Evolutionary conservation across 345 rosid species (phyloP).

Genomic region (Lagerstroemia speciosa): DNA sequence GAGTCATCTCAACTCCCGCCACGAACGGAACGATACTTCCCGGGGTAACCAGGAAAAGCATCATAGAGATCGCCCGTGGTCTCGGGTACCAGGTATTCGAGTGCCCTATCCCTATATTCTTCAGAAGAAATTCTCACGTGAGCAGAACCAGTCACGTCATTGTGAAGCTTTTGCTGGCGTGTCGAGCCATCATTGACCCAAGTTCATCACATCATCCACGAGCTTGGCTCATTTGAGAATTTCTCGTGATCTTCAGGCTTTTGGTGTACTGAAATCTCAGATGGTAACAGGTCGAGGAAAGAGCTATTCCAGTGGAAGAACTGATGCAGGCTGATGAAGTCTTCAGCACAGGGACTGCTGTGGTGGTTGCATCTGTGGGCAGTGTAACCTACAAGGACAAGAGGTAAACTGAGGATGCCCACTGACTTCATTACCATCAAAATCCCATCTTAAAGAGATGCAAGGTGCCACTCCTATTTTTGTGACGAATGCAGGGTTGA

Average conservation of each 20-base stretch:
- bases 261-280: background rate
- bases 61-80: conserved; percentile 63
- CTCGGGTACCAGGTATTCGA: conserved; percentile 57
- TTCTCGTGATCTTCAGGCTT: too few species aligned
- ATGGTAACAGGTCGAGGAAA: conserved; percentile 48
- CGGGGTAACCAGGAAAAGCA: conserved; percentile 70
- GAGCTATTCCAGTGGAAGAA: conserved; percentile 46
- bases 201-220: too few species aligned
- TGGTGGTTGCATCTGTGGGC: conserved; percentile 58
- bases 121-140: background rate
- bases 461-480: background rate
- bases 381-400: conserved; percentile 46
- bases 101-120: background rate
- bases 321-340: conserved; percentile 55
- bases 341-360: conserved; percentile 84
- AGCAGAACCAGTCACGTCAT: too few species aligned
- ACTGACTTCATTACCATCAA: background rate
- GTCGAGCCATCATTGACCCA: too few species aligned
- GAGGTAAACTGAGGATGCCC: conserved; percentile 32
- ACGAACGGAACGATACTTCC: conserved; percentile 62
- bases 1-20: conserved; percentile 62
- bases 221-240: too few species aligned
- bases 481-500: conserved; percentile 37
- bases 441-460: background rate
- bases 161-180: too few species aligned